Evolutionary conservation across 2,329 filamentous ascomycete genomes (phyloP), one percentile per base, ranked within the genome.

Genomic region (Teratosphaeria viscida): DNA sequence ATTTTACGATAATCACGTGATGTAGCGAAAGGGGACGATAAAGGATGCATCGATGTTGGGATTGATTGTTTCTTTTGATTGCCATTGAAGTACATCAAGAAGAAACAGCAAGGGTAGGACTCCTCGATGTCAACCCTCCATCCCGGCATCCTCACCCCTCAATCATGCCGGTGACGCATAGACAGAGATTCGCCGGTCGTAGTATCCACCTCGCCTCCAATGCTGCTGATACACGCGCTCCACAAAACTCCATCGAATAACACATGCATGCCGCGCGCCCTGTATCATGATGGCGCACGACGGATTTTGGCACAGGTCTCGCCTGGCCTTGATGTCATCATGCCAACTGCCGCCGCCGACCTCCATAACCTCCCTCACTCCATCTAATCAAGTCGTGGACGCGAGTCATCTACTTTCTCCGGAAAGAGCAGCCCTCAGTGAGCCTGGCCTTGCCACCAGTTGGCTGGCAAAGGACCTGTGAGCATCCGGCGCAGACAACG

Each of bases 391-490:
- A 55, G 54, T 58, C 47, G 62, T 59, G 19, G 57, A 57, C 55
- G 49, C 37, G 37, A 60, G 57, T 56, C 57, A 75, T 90, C 82
- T 97, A 99, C 92, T 99, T 99, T 85, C 92, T 92, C 84, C 94
- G 88, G 90, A 99, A 99, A 78, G 94, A 97, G 90, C 94, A 99
- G 79, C 94, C 94, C 88, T 99, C 94, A 69, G 94, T 99, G 76
- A 99, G 85, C 79, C 94, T 86, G 77, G 94, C 94, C 86, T 99
- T 99, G 76, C 94, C 94, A 86, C 94, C 94, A 72, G 94, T 99
- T 70, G 94, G 94, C 81, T 99, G 94, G 90, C 94, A 99, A 67
- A 99, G 90, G 71, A 99, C 94, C 74, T 95, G 96, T 75, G 92
- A 96, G 90, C 94, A 99, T 75, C 94, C 94, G 77, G 91, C 91